Evolutionary conservation across 1,284 basidiomycete species (phyloP), one percentile per base, ranked within the genome.

Genomic region (Cryptococcus sp.): DNA sequence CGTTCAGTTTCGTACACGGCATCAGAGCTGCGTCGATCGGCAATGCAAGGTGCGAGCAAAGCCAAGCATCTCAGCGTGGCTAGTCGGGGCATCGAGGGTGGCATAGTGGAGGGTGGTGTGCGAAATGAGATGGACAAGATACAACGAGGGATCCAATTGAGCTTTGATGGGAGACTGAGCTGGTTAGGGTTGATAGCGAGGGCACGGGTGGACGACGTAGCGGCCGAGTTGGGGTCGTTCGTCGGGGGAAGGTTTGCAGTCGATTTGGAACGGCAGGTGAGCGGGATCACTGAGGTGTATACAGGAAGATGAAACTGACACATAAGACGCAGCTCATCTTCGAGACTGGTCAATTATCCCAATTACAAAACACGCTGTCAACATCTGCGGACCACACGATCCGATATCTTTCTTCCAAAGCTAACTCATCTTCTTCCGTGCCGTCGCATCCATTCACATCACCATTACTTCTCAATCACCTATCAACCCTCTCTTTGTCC

Each of bases 161-260:
- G 85, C 0, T 80, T 91, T 72, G 78, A 81, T 50, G 75, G 76
- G 5, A 74, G 72, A 23, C 62, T 91, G 61, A 83, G 82, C 10
- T 89, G 87, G 85, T 86, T 86, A 82, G 83, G 81, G 59, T 81
- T 87, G 67, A 67, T 87, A 7, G 84, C 83, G 4, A 64, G 67
- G 13, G 58, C 66, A 80, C 78, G 83, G 8, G 84, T 89, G 1
- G 91, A 93, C 69, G 89, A 91, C 59, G 82, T 91, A 19, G 84
- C 82, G 10, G 75, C 79, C 38, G 81, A 86, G 29, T 75, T 93
- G 10, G 79, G 77, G 1, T 66, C 79, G 15, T 83, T 85, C 40
- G 74, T 89, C 10, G 79, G 83, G 43, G 77, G 77, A 43, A 74
- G 80, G 1, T 91, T 89, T 85, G 88, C 86, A 57, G 79, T 77